Evolutionary conservation across 2,329 filamentous ascomycete genomes (phyloP).

Genomic region (Monilinia laxa): DNA sequence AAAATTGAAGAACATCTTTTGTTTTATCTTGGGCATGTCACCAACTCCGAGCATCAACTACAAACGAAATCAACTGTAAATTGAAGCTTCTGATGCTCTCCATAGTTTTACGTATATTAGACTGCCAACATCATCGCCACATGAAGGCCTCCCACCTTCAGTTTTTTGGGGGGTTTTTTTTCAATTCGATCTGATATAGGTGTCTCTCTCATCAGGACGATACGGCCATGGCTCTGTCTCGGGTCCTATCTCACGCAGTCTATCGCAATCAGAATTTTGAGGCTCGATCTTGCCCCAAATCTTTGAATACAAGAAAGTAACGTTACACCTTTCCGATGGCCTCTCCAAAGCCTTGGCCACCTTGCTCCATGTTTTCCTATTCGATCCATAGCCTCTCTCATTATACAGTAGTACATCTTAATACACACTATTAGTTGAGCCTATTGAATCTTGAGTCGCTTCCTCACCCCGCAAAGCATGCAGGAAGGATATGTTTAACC

Average conservation of each 20-base stretch:
- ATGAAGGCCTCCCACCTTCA: neutral
- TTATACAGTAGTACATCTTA: neutral
- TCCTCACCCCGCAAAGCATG: neutral
- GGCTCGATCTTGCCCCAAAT: neutral
- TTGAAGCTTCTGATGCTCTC: neutral
- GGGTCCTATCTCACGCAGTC: constrained; percentile 6
- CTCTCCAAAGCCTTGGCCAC: neutral
- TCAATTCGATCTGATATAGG: constrained; percentile 4
- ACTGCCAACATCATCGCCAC: constrained; percentile 8
- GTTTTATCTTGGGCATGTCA: neutral
- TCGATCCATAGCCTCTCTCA: neutral
- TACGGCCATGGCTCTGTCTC: neutral
- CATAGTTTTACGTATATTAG: neutral
- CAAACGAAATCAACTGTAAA: neutral
- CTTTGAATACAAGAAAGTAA: neutral
- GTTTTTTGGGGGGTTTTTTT: too few relatives aligned
- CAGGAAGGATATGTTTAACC: constrained; percentile 3
- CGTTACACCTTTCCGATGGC: neutral
- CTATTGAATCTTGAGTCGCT: constrained; percentile 2
- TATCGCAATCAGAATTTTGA: neutral
- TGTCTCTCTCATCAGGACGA: neutral
- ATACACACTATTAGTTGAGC: neutral
- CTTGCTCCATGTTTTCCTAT: neutral
- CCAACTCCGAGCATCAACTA: neutral
- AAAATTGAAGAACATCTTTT: neutral